Conservation (phyloP, 768 basidiomycete genomes). For the Suillus spraguei region DNA sequence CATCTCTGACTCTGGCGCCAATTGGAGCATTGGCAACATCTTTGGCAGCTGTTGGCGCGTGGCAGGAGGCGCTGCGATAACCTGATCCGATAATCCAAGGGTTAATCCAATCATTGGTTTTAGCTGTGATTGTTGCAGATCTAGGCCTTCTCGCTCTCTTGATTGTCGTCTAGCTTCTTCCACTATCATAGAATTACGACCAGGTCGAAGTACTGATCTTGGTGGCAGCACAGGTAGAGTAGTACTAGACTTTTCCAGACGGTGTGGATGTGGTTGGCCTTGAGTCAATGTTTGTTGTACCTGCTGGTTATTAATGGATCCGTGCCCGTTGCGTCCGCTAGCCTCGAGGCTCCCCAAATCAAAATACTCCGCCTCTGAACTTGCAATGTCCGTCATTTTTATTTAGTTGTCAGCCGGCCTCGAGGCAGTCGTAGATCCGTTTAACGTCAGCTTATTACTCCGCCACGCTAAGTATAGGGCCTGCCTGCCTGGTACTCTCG, state of each 20-base stretch:
- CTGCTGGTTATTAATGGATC: neutral
- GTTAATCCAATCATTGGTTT: constrained; percentile 33
- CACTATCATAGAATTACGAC: constrained; percentile 21
- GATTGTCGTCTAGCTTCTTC: constrained; percentile 1
- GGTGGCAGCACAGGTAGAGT: constrained; percentile 31
- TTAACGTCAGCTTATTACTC: neutral
- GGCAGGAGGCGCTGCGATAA: constrained; percentile 13
- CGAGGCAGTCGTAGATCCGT: constrained; percentile 1
- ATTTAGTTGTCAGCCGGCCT: neutral
- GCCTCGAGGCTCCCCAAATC: constrained; percentile 4
- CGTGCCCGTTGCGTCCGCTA: constrained; percentile 3
- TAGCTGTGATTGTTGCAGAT: neutral
- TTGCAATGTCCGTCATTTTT: constrained; percentile 3
- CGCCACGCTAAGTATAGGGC: neutral
- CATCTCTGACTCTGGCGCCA: constrained; percentile 17
- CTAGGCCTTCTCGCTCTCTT: neutral
- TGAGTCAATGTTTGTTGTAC: neutral
- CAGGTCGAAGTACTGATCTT: constrained; percentile 32
- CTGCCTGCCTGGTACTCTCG: neutral
- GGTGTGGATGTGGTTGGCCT: neutral
- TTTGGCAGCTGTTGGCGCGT: constrained; percentile 4
- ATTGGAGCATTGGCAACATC: constrained; percentile 12
- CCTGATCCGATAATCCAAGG: constrained; percentile 13
- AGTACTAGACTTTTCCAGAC: neutral
- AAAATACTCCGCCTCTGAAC: neutral